These are phyloP conservation scores for Neostapfia colusana DNA, from an alignment of 176 grass and related monocot species.

Conservation along the genomic window DNA sequence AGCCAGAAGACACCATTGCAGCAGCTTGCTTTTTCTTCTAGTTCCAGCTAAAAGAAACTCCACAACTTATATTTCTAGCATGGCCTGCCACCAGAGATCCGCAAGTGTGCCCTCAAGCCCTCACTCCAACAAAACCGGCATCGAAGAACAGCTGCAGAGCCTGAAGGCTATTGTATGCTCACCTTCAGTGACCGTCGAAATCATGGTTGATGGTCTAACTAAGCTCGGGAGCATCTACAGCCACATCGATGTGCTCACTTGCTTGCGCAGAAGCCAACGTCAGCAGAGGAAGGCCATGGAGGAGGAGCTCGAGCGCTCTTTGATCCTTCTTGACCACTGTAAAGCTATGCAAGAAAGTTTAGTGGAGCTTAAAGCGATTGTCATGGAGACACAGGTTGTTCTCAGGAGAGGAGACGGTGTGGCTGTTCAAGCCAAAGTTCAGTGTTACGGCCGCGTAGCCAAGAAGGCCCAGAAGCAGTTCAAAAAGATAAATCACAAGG, in stretches of 20 bases:
- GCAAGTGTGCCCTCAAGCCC: slow-evolving; percentile 28
- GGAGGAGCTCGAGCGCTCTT: slow-evolving; percentile 46
- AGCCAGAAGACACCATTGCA: background rate
- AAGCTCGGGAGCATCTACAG: slow-evolving; percentile 10
- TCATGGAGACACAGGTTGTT: slow-evolving; percentile 39
- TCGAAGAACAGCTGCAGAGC: slow-evolving; percentile 29
- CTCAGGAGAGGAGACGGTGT: slow-evolving; percentile 34
- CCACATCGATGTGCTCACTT: background rate
- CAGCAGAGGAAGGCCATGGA: slow-evolving; percentile 35
- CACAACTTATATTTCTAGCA: background rate
- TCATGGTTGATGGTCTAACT: slow-evolving; percentile 1
- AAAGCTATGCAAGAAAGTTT: slow-evolving; percentile 41
- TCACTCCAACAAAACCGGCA: background rate
- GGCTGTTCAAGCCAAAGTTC: slow-evolving; percentile 26
- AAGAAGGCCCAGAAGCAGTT: slow-evolving; percentile 40
- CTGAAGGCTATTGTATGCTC: background rate
- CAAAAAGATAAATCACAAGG: slow-evolving; percentile 12
- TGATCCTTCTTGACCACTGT: slow-evolving; percentile 50
- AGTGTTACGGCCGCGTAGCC: background rate
- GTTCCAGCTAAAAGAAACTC: background rate
- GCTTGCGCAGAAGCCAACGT: background rate
- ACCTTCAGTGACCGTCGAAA: background rate
- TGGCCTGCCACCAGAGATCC: slow-evolving; percentile 40
- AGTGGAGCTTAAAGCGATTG: slow-evolving; percentile 20
- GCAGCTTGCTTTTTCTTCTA: background rate